These are phyloP conservation scores for Paraphoma sp. DNA, from an alignment of 2,329 filamentous ascomycete species.

Conservation along the genomic window DNA sequence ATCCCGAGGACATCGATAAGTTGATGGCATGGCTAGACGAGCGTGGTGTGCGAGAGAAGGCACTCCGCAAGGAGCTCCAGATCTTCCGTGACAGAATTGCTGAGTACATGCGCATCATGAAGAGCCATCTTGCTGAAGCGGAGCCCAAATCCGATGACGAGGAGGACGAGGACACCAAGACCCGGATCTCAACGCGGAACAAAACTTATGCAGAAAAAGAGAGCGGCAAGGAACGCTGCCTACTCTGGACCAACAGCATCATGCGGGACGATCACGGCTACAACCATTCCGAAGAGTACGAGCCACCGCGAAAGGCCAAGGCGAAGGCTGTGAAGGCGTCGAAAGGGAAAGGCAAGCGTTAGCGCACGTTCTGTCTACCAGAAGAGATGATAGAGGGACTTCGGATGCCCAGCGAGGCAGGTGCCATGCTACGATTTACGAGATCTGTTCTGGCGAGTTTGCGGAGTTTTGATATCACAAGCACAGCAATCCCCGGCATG, in stretches of 20 bases:
- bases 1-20: conserved; percentile 76
- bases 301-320: conserved; percentile 57
- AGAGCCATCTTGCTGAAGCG: conserved; percentile 69
- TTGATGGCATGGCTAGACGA: conserved; percentile 89
- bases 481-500: conserved; percentile 15
- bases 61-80: conserved; percentile 84
- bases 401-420: not conserved
- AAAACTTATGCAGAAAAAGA: conserved; percentile 65
- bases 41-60: conserved; percentile 83
- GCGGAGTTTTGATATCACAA: conserved; percentile 30
- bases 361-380: not conserved
- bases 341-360: conserved; percentile 39
- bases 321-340: conserved; percentile 41
- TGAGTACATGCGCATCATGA: conserved; percentile 80
- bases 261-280: conserved; percentile 66
- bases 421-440: conserved; percentile 23
- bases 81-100: conserved; percentile 77
- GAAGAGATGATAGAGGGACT: too few species aligned
- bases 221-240: conserved; percentile 63
- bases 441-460: conserved; percentile 23
- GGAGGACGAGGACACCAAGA: conserved; percentile 54
- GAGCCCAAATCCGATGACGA: conserved; percentile 54
- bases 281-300: conserved; percentile 62
- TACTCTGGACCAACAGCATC: conserved; percentile 70
- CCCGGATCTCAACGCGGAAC: conserved; percentile 67